Evolutionary conservation across 192 early-diverging fungal species (phyloP), one percentile per base, ranked within the genome.

Genomic region (Coemansia sp.): DNA sequence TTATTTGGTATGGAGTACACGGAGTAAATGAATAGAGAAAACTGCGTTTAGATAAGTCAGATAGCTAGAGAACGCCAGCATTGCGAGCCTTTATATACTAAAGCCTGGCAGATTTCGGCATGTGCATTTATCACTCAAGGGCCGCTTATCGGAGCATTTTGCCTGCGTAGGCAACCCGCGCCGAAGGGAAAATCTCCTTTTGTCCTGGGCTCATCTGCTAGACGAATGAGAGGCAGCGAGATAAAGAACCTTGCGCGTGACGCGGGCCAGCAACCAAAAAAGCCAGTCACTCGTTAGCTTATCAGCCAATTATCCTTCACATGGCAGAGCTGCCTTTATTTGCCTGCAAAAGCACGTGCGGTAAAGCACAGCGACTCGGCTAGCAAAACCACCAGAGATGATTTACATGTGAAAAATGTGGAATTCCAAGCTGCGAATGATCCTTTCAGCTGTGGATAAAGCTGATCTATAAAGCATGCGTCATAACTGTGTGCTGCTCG

Each of bases 131-230:
- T 50, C 49, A 9, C 15, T 5, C n/a, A 22, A 35, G 22, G 17
- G 43, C 27, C 43, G 51, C 67, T 70, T 70, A 70, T 70, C 67
- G 67, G 67, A 70, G 67, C 55, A 63, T 70, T 70, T 62, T 48
- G 32, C 32, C 32, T 35, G 6, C 32, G 32, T 9, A 35, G 32
- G 32, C 32, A 35, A 35, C 22, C 39, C 27, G 21, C 7, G 14
- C 23, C 41, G 39, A 41, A 22, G 39, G 17, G 56, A 47, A 21
- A 65, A 48, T 45, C 63, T 19, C 63, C 63, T 65, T 65, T 45
- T 64, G 53, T 41, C 23, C 12, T 7, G 27, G n/a, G 21, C 19
- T 4, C 25, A 15, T n/a, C 25, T 19, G 58, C 21, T 23, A 5
- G 51, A 22, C 21, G 58, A 59, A 59, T 37, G 38, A n/a, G 32